Evolutionary conservation across 192 early-diverging fungal species (phyloP).

Genomic region (Jimgerdemannia lactiflua): DNA sequence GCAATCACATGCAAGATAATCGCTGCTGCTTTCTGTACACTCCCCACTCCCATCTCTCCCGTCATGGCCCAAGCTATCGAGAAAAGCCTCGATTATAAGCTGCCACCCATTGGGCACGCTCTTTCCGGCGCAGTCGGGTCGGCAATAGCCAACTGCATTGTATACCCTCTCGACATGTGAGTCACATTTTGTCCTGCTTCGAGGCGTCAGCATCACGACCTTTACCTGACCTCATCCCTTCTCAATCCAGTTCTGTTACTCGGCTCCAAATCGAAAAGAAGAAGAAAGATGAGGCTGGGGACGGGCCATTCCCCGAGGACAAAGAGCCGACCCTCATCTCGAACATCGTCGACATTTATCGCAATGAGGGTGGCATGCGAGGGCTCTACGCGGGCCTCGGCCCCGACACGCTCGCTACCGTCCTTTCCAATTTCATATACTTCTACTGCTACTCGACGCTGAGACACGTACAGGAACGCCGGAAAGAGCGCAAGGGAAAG

Average conservation of each 20-base stretch:
- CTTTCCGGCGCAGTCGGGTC: slow-evolving; percentile 45
- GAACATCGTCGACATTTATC: slow-evolving; percentile 16
- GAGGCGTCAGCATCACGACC: background rate
- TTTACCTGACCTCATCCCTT: background rate
- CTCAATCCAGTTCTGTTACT: slow-evolving; percentile 18
- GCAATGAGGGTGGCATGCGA: slow-evolving; percentile 35
- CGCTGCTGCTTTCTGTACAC: background rate
- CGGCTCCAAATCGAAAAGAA: slow-evolving; percentile 20
- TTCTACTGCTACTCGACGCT: slow-evolving; percentile 48
- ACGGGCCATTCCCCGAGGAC: background rate
- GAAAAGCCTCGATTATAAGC: slow-evolving; percentile 26
- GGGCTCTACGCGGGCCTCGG: slow-evolving; percentile 42
- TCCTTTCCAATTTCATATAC: slow-evolving; percentile 49
- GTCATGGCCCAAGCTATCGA: background rate
- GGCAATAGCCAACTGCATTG: slow-evolving; percentile 40
- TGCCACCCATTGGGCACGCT: slow-evolving; percentile 47
- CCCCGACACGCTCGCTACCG: slow-evolving; percentile 44
- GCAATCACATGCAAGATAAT: background rate
- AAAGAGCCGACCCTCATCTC: slow-evolving; percentile 7
- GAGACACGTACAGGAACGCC: slow-evolving; percentile 39
- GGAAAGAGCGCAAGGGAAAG: slow-evolving; percentile 24
- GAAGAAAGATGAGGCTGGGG: background rate
- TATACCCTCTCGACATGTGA: slow-evolving; percentile 51
- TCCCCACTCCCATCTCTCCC: background rate
- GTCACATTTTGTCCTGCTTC: too few species aligned